These are phyloP conservation scores for Sugiyamaella floridensis DNA, from an alignment of 805 yeast genomes.

Conservation along the genomic window DNA sequence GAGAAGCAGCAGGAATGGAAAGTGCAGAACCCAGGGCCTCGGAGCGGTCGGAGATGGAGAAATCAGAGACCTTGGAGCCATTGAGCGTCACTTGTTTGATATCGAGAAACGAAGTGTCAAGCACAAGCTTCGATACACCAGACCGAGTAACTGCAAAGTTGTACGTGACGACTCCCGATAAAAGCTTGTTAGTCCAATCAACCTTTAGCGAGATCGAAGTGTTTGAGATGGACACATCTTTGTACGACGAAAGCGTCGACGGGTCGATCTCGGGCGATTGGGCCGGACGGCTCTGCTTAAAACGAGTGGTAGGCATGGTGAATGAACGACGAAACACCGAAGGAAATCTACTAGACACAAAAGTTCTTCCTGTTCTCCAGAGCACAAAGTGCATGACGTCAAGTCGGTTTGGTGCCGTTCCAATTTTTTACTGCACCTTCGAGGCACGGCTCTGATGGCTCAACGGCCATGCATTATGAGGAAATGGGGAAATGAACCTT, in stretches of 20 bases:
- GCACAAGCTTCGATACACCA: constrained; percentile 34
- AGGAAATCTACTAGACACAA: neutral
- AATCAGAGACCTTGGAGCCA: constrained; percentile 27
- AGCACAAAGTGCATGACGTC: neutral
- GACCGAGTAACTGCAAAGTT: constrained; percentile 32
- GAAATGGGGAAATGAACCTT: no score
- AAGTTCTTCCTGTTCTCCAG: neutral
- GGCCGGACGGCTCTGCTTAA: constrained; percentile 9
- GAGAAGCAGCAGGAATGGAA: constrained; percentile 22
- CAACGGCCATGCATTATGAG: no score
- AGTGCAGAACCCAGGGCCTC: constrained; percentile 42
- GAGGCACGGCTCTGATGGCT: neutral
- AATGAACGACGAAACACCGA: neutral
- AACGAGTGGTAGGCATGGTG: constrained; percentile 9
- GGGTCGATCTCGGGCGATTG: constrained; percentile 44
- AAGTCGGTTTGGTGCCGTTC: neutral
- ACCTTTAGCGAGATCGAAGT: constrained; percentile 51
- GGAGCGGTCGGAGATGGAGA: constrained; percentile 27
- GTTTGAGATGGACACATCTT: constrained; percentile 41
- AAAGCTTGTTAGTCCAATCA: constrained; percentile 44
- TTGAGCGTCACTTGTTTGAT: constrained; percentile 43
- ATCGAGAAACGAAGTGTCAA: constrained; percentile 64
- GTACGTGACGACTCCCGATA: constrained; percentile 52
- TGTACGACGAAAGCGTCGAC: constrained; percentile 72
- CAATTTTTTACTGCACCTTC: neutral